Conservation (phyloP, 2,329 filamentous ascomycete species). For the Aspergillus fijiensis region DNA sequence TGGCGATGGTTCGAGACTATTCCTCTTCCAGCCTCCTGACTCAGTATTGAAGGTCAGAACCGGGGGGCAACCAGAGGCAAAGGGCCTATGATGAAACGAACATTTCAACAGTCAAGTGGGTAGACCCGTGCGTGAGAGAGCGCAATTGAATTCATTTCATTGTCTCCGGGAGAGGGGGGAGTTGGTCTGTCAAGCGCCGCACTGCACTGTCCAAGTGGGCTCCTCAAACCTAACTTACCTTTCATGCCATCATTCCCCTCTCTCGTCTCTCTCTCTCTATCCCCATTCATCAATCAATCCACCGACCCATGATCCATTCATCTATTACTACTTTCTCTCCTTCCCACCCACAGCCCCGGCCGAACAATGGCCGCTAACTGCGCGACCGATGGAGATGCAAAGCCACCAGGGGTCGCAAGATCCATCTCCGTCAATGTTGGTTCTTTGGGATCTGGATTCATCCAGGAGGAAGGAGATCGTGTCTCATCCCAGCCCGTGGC, state of each 20-base stretch:
- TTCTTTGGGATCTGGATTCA: background rate
- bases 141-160: too few species aligned
- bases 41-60: background rate
- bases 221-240: background rate
- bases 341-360: background rate
- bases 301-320: too few species aligned
- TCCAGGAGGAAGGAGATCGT: background rate
- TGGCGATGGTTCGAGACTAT: slow-evolving; percentile 13
- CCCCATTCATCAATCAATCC: background rate
- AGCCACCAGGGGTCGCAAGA: background rate
- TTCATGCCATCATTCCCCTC: background rate
- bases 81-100: background rate
- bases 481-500: slow-evolving; percentile 2
- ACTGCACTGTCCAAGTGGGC: background rate
- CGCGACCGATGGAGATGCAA: slow-evolving; percentile 5
- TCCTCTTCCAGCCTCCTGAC: slow-evolving; percentile 12
- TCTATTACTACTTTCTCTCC: too few species aligned
- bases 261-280: too few species aligned
- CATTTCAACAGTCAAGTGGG: background rate
- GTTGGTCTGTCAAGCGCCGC: background rate
- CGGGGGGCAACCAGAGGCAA: background rate
- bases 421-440: background rate
- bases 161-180: too few species aligned
- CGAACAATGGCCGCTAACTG: background rate
- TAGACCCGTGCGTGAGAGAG: background rate